Conservation (phyloP, 352 stramenopile species). For the Phytopythium vexans region DNA sequence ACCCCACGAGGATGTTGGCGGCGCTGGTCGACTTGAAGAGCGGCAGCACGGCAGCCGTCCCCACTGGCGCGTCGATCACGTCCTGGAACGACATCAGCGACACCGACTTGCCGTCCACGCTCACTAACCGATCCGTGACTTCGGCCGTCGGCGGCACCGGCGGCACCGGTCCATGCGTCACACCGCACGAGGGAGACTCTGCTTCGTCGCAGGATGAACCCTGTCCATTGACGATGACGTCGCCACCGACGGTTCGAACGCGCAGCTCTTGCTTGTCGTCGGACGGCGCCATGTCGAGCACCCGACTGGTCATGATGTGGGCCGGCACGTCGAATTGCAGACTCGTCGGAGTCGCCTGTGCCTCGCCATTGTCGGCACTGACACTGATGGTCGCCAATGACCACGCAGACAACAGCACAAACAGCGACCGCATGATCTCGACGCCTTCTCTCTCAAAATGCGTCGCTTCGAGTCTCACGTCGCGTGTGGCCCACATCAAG, state of each 20-base stretch:
- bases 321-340: slow-evolving; percentile 35
- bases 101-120: slow-evolving; percentile 40
- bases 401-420: not conserved
- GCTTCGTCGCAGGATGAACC: not conserved
- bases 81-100: slow-evolving; percentile 45
- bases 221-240: not conserved
- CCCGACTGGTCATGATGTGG: slow-evolving; percentile 13
- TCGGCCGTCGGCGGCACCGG: not conserved
- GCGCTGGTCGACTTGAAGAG: slow-evolving; percentile 32
- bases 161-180: not conserved
- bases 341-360: not conserved
- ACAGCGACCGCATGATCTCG: not conserved
- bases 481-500: not conserved
- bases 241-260: slow-evolving; percentile 13
- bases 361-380: not conserved
- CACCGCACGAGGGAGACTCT: too few relatives aligned
- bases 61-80: slow-evolving; percentile 32
- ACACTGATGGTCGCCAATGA: not conserved
- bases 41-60: slow-evolving; percentile 39
- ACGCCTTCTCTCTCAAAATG: not conserved
- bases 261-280: slow-evolving; percentile 17
- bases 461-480: not conserved
- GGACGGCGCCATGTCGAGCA: slow-evolving; percentile 22
- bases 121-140: slow-evolving; percentile 38
- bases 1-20: slow-evolving; percentile 47